Base-by-base conservation (phyloP, 192 early-diverging fungal species). In the Podila clonocystis region DNA sequence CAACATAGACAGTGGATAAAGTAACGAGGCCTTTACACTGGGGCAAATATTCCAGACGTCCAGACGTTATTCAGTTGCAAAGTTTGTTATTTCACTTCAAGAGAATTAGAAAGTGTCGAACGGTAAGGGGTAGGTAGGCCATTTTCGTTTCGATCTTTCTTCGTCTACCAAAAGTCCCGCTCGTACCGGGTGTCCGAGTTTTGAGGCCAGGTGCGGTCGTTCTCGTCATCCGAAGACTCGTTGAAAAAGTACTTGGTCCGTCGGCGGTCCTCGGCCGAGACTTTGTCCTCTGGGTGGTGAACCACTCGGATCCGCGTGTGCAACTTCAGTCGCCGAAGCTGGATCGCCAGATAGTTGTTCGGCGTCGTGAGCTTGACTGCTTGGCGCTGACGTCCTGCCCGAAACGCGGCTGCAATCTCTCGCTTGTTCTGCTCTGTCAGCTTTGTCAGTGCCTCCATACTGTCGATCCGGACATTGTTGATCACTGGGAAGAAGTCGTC, bases 301-400 rank as follows among this genome's bases (percentile, higher is more conserved):
- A 67, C 24, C 20, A 78, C 75, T 26, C 69, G 58, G 50, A 78
- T 78, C 24, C 68, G 55, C 9, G 52, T 55, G 41, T 78, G 61
- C 1, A 78, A 59, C 0, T 78, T 78, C 19, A 78, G 15, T 15
- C 68, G 57, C 9, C 50, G 58, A 24, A 78, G 63, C n/a, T 65
- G 50, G 8, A 62, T 41, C 4, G 63, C 68, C 33, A 78, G 9
- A 8, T 67, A 17, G 19, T 70, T 71, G 20, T 3, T 3, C 41
- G 41, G 15, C 4, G 41, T 12, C 15, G 41, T 17, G 41, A 4
- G 2, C 41, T 62, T 50, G 22, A 1, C 30, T 11, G 45, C 7
- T 17, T 45, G n/a, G 55, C 17, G 9, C 12, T 64, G 31, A 9
- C 41, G 7, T 45, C 41, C 41, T 17, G 41, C 41, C 15, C 41